Conservation (phyloP, 345 rosid species). For the Arabis alpina region DNA sequence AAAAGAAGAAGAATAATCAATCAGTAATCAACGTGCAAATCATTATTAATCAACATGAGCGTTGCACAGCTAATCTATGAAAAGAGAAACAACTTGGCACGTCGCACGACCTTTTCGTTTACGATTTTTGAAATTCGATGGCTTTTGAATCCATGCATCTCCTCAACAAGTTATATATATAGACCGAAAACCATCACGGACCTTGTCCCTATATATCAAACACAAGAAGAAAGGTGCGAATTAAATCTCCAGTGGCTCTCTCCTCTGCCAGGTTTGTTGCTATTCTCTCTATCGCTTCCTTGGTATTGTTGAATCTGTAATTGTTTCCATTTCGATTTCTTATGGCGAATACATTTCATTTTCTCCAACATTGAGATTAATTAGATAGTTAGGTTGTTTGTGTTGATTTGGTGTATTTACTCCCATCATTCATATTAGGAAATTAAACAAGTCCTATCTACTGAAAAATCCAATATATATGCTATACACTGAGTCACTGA, state of each 20-base stretch:
- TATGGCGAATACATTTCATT: background rate
- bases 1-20: no score
- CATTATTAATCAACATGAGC: background rate
- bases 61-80: conserved; percentile 32
- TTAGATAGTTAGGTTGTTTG: conserved; percentile 18
- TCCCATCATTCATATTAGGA: no score
- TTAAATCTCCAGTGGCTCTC: conserved; percentile 15
- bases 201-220: background rate
- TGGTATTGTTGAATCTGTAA: conserved; percentile 2
- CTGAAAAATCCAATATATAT: no score
- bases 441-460: no score
- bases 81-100: conserved; percentile 26
- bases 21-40: no score
- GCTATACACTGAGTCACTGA: no score
- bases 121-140: conserved; percentile 19
- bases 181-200: conserved; percentile 16
- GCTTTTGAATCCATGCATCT: background rate
- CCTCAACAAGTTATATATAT: background rate
- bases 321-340: background rate
- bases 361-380: conserved; percentile 23
- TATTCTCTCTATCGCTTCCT: background rate
- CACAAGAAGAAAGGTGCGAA: background rate
- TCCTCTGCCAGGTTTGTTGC: conserved; percentile 26
- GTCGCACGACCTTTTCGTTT: no score
- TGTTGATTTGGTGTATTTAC: background rate